Base-by-base conservation (phyloP, 2,329 filamentous ascomycete genomes). In the Claviceps quebecensis region DNA sequence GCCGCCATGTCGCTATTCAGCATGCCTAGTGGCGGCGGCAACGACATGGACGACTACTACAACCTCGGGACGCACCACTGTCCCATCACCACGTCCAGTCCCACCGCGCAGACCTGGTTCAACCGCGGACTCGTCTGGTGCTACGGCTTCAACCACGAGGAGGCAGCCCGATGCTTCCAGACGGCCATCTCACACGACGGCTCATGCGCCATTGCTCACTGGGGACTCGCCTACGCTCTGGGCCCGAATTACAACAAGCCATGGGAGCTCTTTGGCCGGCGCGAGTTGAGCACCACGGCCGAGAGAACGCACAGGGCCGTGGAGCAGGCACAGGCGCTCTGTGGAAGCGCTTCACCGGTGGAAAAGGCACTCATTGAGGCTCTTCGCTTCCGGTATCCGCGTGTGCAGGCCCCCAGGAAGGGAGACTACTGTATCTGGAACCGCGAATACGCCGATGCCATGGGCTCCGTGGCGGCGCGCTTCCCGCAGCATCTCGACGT, bases 241-340 rank as follows among this genome's bases (percentile, higher is more conserved):
- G 86, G 86, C 0, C 86, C 86, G 3, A 89, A 91, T 60, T 82
- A 81, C 64, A 78, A 90, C 68, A 87, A 89, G 60, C 81, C 85
- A 0, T 89, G 86, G 86, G 75, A 79, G 29, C 72, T 79, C 23
- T 87, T 89, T 56, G 83, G 84, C 50, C 65, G 72, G 1, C 65
- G 71, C 0, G 85, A 89, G 56, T 68, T 83, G 4, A 64, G 70
- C 11, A 63, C 60, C 0, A 76, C 72, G 0, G 67, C 84, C 4
- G 56, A 59, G 19, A 56, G 61, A 38, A 65, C 66, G 0, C 62
- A 67, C 43, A 48, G 52, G 2, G 65, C 66, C 22, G 55, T 66
- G 2, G 55, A 56, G 19, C 52, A 58, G 45, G 67, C 68, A 2
- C 55, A 53, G 4, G 52, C 57, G 1, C 53, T 55, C 17, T 51